Evolutionary conservation across 2,329 filamentous ascomycete species (phyloP), one percentile per base, ranked within the genome.

Genomic region (Fusarium compactum): DNA sequence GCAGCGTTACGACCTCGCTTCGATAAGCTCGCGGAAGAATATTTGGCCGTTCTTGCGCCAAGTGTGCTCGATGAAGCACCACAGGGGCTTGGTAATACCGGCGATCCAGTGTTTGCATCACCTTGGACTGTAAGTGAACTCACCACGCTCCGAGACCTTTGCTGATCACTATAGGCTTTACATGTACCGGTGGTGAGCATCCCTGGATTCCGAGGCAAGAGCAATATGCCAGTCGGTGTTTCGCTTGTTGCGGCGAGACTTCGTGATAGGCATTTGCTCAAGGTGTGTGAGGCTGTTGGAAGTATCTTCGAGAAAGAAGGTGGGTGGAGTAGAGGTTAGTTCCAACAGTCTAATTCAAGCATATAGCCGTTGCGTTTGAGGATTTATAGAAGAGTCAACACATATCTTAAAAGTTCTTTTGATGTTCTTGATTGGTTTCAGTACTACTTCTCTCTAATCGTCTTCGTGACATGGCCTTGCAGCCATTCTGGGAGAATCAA

Each of bases 171-270:
- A 2, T 11, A 82, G 80, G 81, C 80, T 6, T 77, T 91, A 12
- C 89, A 91, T 64, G 85, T 83, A 2, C 90, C 90, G 0, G 87
- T 88, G 0, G 77, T 91, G 16, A 91, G 91, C 60, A 76, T 92
- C 0, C 88, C 89, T 0, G 89, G 89, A 0, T 91, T 92, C 64
- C 75, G 80, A n/a, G 88, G 90, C 5, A 55, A 58, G 2, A 74
- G 71, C 9, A 73, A 73, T 14, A 77, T 92, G 81, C 90, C 90
- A 0, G 82, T 92, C 24, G 90, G 90, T 0, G 63, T 90, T 8
- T 86, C 84, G 2, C 73, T 89, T 1, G 82, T 89, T 0, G 80
- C 82, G 0, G 78, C 83, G 0, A 76, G 86, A 3, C 86, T 84
- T 63, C 75, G 72, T 5, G 85, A 88, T 67, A 75, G 79, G 30